phyloP scores from a whole-genome alignment of 1,284 basidiomycete species.

The Vanrija sp. region DNA sequence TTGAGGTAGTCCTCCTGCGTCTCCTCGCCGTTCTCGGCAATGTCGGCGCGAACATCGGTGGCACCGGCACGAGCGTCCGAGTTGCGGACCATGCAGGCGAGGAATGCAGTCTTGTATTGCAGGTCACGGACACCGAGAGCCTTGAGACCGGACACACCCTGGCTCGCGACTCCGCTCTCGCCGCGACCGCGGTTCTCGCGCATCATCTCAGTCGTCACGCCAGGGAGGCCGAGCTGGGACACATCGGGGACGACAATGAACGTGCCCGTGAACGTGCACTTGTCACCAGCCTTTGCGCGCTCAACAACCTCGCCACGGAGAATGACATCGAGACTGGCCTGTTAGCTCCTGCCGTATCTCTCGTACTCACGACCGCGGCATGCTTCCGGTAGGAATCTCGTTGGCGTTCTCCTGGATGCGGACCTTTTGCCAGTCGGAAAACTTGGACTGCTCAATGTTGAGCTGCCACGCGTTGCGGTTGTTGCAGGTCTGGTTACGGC shows the following conservation, averaged over 20 bases:
- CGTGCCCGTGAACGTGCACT: slow-evolving; percentile 94
- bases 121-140: slow-evolving; percentile 90
- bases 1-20: slow-evolving; percentile 68
- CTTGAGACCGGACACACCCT: slow-evolving; percentile 91
- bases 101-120: slow-evolving; percentile 97
- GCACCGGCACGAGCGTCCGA: slow-evolving; percentile 75
- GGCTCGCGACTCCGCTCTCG: slow-evolving; percentile 68
- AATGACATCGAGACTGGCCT: slow-evolving; percentile 80
- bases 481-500: slow-evolving; percentile 87
- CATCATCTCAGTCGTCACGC: slow-evolving; percentile 90
- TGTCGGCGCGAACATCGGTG: slow-evolving; percentile 76
- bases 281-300: slow-evolving; percentile 96
- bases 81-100: slow-evolving; percentile 96
- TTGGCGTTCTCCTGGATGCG: slow-evolving; percentile 98
- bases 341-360: background rate
- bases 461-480: slow-evolving; percentile 90
- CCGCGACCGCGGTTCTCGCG: slow-evolving; percentile 69
- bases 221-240: slow-evolving; percentile 89
- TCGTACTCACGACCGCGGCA: slow-evolving; percentile 68
- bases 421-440: slow-evolving; percentile 99
- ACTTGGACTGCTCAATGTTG: slow-evolving; percentile 93
- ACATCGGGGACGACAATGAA: slow-evolving; percentile 99
- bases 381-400: slow-evolving; percentile 96
- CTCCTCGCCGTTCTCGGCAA: slow-evolving; percentile 70
- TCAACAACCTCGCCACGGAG: slow-evolving; percentile 93